Percentiles rank a stretch among this genome's conserved stretches.
These are phyloP conservation scores for Chlamydomonas schloesseri DNA, from an alignment of 139 green algal genomes.

Conservation along the genomic window DNA sequence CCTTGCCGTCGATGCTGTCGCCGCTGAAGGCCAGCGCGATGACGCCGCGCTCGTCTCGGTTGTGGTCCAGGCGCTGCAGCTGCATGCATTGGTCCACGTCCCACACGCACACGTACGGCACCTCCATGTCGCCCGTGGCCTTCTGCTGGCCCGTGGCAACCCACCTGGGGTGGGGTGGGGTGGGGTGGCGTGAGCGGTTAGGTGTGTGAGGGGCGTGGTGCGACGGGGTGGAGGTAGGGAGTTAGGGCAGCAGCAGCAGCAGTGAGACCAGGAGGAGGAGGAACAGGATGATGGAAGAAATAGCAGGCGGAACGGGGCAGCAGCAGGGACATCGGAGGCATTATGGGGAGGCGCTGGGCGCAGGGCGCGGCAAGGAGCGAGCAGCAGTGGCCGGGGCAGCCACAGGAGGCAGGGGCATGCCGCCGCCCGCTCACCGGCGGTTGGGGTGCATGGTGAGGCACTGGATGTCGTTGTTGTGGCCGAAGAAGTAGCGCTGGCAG, in stretches of 20 bases:
- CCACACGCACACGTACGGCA: slow-evolving; percentile 69
- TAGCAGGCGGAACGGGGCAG: too few species aligned
- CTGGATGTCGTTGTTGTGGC: slow-evolving; percentile 74
- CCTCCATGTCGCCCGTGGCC: slow-evolving; percentile 39
- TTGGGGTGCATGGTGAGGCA: slow-evolving; percentile 54
- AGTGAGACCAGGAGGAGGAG: too few species aligned
- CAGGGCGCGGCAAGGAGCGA: too few species aligned
- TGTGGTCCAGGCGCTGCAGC: slow-evolving; percentile 70
- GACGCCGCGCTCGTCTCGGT: slow-evolving; percentile 42
- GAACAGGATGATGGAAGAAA: too few species aligned
- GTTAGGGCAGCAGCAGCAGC: too few species aligned
- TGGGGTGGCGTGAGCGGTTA: neutral
- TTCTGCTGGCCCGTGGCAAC: slow-evolving; percentile 75
- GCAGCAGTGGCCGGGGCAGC: too few species aligned
- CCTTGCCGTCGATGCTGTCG: slow-evolving; percentile 1
- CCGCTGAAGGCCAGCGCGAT: slow-evolving; percentile 37
- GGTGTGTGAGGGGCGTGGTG: neutral
- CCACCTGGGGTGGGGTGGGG: slow-evolving; percentile 37
- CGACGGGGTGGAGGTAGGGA: too few species aligned
- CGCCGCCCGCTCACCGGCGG: slow-evolving; percentile 42
- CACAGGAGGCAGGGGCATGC: too few species aligned
- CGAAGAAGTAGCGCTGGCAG: slow-evolving; percentile 75
- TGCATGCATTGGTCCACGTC: slow-evolving; percentile 66
- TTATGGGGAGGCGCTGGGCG: too few species aligned
- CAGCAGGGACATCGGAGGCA: too few species aligned